Percentiles rank a stretch among this genome's conserved stretches.
Conservation (phyloP, 2,329 filamentous ascomycete species). For the Purpureocillium lavendulum region DNA sequence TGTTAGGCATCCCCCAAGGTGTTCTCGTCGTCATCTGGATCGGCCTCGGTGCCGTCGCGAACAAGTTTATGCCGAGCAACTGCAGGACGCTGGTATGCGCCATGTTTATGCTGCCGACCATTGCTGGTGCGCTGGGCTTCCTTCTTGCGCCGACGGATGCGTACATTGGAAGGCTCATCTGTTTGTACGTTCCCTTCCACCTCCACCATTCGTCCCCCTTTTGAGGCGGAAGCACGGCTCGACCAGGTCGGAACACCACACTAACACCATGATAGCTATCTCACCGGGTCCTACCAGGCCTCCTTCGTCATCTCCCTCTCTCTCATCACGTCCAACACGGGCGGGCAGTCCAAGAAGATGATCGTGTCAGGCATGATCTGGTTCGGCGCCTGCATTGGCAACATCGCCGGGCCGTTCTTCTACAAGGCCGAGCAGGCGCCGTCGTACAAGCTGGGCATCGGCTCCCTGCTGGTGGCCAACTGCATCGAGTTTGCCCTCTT, state of each 20-base stretch:
- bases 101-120: constrained; percentile 49
- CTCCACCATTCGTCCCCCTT: no score
- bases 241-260: no score
- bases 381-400: constrained; percentile 51
- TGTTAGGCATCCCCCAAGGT: constrained; percentile 30
- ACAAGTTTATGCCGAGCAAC: constrained; percentile 31
- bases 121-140: constrained; percentile 50
- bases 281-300: constrained; percentile 29
- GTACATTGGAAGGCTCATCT: constrained; percentile 45
- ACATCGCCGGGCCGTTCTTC: constrained; percentile 56
- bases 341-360: constrained; percentile 54
- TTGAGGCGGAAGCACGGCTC: no score
- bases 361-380: constrained; percentile 55
- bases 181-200: constrained; percentile 38
- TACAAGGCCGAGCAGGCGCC: constrained; percentile 45
- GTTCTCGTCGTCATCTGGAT: constrained; percentile 28
- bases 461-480: constrained; percentile 31
- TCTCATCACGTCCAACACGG: constrained; percentile 40
- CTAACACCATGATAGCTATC: constrained; percentile 13
- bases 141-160: constrained; percentile 41
- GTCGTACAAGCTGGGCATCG: constrained; percentile 29
- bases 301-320: constrained; percentile 32
- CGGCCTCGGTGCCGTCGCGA: constrained; percentile 29
- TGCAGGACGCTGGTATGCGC: constrained; percentile 44
- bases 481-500: constrained; percentile 28